Base-by-base conservation (phyloP, 2,329 filamentous ascomycete species). In the Neonectria coccinea region DNA sequence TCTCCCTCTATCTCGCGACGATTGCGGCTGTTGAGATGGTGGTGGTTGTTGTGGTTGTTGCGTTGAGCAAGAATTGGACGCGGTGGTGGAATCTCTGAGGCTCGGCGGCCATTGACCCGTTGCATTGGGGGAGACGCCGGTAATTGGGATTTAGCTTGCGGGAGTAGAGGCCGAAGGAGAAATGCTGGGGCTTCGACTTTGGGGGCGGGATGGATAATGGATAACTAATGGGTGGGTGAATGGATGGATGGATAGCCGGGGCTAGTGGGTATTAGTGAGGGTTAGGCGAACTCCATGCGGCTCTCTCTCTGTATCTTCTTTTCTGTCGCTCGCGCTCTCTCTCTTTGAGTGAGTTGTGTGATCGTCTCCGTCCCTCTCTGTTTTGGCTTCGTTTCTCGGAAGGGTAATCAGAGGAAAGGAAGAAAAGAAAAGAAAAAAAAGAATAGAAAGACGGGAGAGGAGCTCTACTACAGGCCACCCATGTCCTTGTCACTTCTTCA, bases 41-140 rank as follows among this genome's bases (percentile, higher is more conserved):
- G 53, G 44, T 47, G n/a, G 60, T 54, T 18, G n/a, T 20, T 42
- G 39, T 42, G n/a, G 16, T 20, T 50, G 55, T 44, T 33, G 57
- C 42, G 48, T 10, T 63, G 60, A 39, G 60, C 41, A 58, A 44
- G 60, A 58, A 58, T 63, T 58, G 57, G 60, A 50, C 29, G 31
- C 42, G 33, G 57, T 48, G 60, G 61, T 44, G 50, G 56, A 61
- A 54, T 48, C 62, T 59, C 56, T 27, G 48, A 31, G 59, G 53
- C 69, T 72, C 71, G 71, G 70, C 63, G 47, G 62, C 59, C 69
- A 71, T 71, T 73, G 60, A 70, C 70, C 70, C 70, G 70, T 70
- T 65, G 63, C 54, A 55, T 58, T 57, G 39, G 59, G 60, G 60
- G 59, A 29, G 36, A 9, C 6, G 36, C 36, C 36, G 36, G 14